A percentile compares a stretch with the other conserved stretches of the same genome.
Conservation (phyloP, 129 eudicot genomes). For the Pseudognaphalium luteoalbum region DNA sequence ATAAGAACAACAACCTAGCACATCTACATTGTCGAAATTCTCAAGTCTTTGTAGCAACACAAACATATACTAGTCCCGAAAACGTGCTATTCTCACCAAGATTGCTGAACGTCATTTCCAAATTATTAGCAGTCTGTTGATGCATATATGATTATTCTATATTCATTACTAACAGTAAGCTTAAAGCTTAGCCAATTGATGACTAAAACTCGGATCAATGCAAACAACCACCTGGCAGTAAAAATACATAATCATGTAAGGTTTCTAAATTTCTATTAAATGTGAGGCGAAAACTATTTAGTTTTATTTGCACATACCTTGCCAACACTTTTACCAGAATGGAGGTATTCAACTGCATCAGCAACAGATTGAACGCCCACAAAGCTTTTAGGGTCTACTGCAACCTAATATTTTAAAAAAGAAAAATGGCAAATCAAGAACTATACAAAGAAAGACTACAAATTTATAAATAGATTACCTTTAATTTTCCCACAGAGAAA, state of each 20-base stretch:
- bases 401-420: conserved; percentile 42
- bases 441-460: neutral
- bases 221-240: conserved; percentile 80
- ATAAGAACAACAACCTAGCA: neutral
- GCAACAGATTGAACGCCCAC: conserved; percentile 73
- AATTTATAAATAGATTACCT: conserved; percentile 47
- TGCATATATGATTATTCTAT: conserved; percentile 5
- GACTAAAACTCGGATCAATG: conserved; percentile 71
- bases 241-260: neutral
- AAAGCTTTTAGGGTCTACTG: conserved; percentile 72
- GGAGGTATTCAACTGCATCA: conserved; percentile 95
- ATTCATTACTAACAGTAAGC: conserved; percentile 9
- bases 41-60: conserved; percentile 3
- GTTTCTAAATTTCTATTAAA: neutral
- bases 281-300: neutral
- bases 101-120: conserved; percentile 1
- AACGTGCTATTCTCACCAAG: conserved; percentile 10
- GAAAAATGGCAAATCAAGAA: neutral
- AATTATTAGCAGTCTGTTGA: conserved; percentile 5
- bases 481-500: conserved; percentile 62
- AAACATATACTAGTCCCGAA: neutral
- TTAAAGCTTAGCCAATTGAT: conserved; percentile 61
- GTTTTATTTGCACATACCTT: conserved; percentile 51
- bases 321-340: conserved; percentile 95
- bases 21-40: neutral